A percentile compares a stretch with the other conserved stretches of the same genome.
Conservation (phyloP, 2,329 filamentous ascomycete genomes). For the Leptodontidium sp. region DNA sequence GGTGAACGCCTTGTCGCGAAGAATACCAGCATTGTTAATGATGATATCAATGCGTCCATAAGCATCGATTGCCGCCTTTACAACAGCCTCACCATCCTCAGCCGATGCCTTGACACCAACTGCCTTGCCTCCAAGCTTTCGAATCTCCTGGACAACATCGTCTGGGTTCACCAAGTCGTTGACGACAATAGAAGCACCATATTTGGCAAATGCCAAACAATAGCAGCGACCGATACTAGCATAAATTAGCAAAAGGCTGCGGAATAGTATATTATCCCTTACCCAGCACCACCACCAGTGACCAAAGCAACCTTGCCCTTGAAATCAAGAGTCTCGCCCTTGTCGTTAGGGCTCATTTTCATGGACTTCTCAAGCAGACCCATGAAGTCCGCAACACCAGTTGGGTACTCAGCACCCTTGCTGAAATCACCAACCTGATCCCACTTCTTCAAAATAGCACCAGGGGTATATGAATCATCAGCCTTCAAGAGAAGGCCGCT, state of each 20-base stretch:
- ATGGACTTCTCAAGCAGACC: constrained; percentile 82
- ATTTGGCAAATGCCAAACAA: constrained; percentile 84
- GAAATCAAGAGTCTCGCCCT: constrained; percentile 80
- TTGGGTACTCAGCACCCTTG: constrained; percentile 81
- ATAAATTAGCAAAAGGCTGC: constrained; percentile 2
- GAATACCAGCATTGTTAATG: constrained; percentile 97
- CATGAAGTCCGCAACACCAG: constrained; percentile 88
- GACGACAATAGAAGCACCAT: constrained; percentile 86
- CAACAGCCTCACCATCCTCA: constrained; percentile 88
- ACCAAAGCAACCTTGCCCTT: constrained; percentile 85
- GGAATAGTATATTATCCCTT: constrained; percentile 43
- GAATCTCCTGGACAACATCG: constrained; percentile 89
- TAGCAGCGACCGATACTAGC: constrained; percentile 87
- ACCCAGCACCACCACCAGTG: constrained; percentile 86
- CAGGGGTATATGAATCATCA: constrained; percentile 86
- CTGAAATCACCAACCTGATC: constrained; percentile 82
- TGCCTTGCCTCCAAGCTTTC: constrained; percentile 86
- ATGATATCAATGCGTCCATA: constrained; percentile 95
- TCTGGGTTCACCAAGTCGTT: constrained; percentile 97
- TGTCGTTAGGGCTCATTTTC: constrained; percentile 76
- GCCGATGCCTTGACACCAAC: constrained; percentile 93
- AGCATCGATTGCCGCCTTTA: constrained; percentile 92
- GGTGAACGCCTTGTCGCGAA: constrained; percentile 95
- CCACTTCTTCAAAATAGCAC: constrained; percentile 90
- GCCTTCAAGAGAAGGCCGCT: constrained; percentile 89